Base-by-base conservation (phyloP, 768 basidiomycete genomes). In the Serpula lacrymans region DNA sequence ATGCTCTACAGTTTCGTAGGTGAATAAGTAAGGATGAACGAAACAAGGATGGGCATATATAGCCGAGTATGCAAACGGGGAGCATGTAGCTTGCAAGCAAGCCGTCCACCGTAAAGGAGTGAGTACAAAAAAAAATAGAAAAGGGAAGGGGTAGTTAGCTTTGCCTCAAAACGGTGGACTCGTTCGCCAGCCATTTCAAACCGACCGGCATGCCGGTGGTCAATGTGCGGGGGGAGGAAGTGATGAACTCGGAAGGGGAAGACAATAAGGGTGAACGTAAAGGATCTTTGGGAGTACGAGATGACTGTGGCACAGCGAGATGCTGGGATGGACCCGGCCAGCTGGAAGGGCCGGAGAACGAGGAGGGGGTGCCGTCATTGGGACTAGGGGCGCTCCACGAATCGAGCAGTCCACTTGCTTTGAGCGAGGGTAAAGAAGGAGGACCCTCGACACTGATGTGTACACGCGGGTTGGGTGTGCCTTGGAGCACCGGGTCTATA, bases 391-490 rank as follows among this genome's bases (percentile, higher is more conserved):
- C 35, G 69, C 61, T 43, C 77, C 77, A 73, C 42, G 71, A 67
- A 49, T 85, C 82, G 28, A 88, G 65, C 32, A 88, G 67, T 16
- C 85, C 85, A 48, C 82, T 84, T 23, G 80, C 77, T 60, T 86
- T 87, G 39, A 88, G 64, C 26, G 85, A 87, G 23, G 85, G 85
- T 43, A 88, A 61, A 14, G 80, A 77, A 52, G 22, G 45, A 42
- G 18, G 52, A 42, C 38, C 42, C 46, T 11, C 48, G 41, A 32
- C 47, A 42, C 29, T 40, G 30, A 37, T 50, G 42, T 45, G 54
- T 39, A 43, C 22, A 30, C 52, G 50, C 27, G 45, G 34, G 48
- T 51, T 55, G 37, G 48, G 47, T 43, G 45, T 46, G 31, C 10
- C 42, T 33, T 62, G 61, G 14, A 62, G 56, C n/a, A 50, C 46